Base-by-base conservation (phyloP, 768 basidiomycete genomes). In the Coprinopsis marcescibilis region DNA sequence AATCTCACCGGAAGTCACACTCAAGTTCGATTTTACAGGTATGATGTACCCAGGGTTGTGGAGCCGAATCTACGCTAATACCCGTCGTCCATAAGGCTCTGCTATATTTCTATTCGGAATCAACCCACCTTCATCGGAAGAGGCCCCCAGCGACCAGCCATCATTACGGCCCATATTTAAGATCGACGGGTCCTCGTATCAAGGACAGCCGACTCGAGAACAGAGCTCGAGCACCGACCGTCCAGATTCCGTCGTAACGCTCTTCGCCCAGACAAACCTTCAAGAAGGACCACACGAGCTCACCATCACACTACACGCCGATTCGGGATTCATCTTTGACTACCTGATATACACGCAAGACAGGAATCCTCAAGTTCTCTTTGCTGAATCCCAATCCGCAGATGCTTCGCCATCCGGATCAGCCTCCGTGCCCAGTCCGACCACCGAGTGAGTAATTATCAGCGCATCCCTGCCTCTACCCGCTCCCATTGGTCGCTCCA, bases 241-340 rank as follows among this genome's bases (percentile, higher is more conserved):
- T 64, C 3, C 58, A 65, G 20, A 51, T 62, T n/a, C 60, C 60
- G n/a, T 68, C 17, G 41, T 30, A n/a, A 43, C 27, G 14, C 24
- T 75, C 2, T 70, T 76, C 57, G 52, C 64, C 23, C 57, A 58
- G 29, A 35, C 46, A 21, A 61, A 56, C 14, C 57, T 79, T 12
- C 11, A 60, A n/a, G 63, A 71, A 15, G 63, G 53, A 2, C 59
- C 61, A 2, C 78, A 80, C 55, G 48, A 64, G 39, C 57, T 81
- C 14, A 56, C 60, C n/a, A 59, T 78, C 27, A 64, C 63, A 40
- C 59, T 80, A 47, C 71, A 64, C 12, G 63, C 64, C 20, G 67
- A 67, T 43, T 76, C 74, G 11, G 65, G 68, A 4, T 73, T 80
- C 49, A 50, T 76, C 2, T 71, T 80, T 40, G 75, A 78, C 56